A percentile compares a stretch with the other conserved stretches of the same genome.
Evolutionary conservation across 1,284 basidiomycete species (phyloP).

Genomic region (Apiotrichum akiyoshidainum): DNA sequence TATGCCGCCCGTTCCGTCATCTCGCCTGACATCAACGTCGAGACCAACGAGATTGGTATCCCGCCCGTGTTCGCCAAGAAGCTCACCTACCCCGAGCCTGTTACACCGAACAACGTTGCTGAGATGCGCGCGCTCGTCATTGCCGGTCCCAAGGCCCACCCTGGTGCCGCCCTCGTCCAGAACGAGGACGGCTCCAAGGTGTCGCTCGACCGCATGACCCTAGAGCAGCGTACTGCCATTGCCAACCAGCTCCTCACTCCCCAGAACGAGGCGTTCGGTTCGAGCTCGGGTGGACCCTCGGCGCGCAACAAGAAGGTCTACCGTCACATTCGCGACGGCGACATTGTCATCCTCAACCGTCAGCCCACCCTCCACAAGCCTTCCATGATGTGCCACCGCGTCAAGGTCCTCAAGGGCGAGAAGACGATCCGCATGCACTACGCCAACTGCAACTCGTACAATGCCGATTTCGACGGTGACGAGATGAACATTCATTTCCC

Average conservation of each 20-base stretch:
- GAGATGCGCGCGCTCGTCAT: conserved; percentile 88
- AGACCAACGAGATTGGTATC: conserved; percentile 97
- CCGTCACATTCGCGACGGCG: conserved; percentile 90
- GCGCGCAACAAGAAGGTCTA: conserved; percentile 96
- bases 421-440: conserved; percentile 99
- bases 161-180: conserved; percentile 91
- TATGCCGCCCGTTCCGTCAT: conserved; percentile 99
- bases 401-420: conserved; percentile 87
- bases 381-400: conserved; percentile 99
- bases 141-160: conserved; percentile 82
- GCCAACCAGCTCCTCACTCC: conserved; percentile 97
- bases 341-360: conserved; percentile 93
- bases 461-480: conserved; percentile 99
- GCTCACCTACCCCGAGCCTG: conserved; percentile 95
- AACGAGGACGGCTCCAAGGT: conserved; percentile 88
- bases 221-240: conserved; percentile 87
- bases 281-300: conserved; percentile 58
- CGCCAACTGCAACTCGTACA: conserved; percentile 99
- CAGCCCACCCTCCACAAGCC: conserved; percentile 99
- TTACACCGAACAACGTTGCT: conserved; percentile 86
- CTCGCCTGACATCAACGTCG: conserved; percentile 98
- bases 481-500: conserved; percentile 99
- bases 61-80: conserved; percentile 97
- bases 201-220: conserved; percentile 75
- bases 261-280: conserved; percentile 62